Base-by-base conservation (phyloP, 2,329 filamentous ascomycete genomes). In the Aspergillus ochraceoroseus region DNA sequence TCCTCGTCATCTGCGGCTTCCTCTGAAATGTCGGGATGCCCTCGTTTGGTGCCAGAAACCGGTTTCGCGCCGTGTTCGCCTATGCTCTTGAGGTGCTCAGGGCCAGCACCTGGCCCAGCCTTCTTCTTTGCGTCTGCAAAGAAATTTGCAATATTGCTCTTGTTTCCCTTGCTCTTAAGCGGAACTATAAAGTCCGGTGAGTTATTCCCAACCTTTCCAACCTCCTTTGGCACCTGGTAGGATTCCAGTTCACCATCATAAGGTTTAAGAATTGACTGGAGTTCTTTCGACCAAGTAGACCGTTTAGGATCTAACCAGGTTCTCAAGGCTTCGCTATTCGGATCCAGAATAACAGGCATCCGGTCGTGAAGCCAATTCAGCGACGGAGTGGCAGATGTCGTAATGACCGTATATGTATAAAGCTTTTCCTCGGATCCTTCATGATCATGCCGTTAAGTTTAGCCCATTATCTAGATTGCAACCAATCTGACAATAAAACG, bases 361-460 rank as follows among this genome's bases (percentile, higher is more conserved):
- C 92, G 82, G 57, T 94, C 84, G 60, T 98, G 92, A 12, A 98
- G 71, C 52, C 95, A 96, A 18, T 74, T 80, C 33, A 96, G 72
- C 60, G 90, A 84, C 47, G 81, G 72, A 56, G 90, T 95, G 5
- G 87, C 85, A 45, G 83, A 77, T 1, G 90, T 96, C 1, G 92
- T 98, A 62, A 96, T 90, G 59, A 98, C 80, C 1, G 89, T 90
- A 64, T 95, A 98, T 0, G 87, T 94, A 61, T 90, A 95, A 4
- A 80, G 67, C 61, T 83, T 85, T 48, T 85, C 75, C 2, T 79
- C 73, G 2, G 77, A 75, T 34, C 75, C 79, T 76, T 18, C 7
- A 11, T 18, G n/a, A n/a, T n/a, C 9, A 9, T 33, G 13, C 32
- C 9, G 7, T n/a, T 20, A 29, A 22, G 8, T 6, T 19, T 5